These are phyloP conservation scores for Phytophthora vignae DNA, from an alignment of 352 stramenopile genomes.

Conservation along the genomic window DNA sequence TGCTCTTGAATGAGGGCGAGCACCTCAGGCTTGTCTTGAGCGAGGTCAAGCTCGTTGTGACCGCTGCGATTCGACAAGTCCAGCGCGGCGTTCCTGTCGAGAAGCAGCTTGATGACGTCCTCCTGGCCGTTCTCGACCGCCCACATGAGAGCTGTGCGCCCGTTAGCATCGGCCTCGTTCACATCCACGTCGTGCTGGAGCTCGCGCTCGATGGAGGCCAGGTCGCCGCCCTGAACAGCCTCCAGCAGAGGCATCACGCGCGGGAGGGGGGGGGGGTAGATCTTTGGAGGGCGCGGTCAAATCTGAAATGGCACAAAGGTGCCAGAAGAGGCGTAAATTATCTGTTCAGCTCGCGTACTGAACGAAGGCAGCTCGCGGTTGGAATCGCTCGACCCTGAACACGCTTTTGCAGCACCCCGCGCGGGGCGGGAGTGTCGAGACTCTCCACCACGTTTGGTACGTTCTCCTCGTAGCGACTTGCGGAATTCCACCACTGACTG, in stretches of 20 bases:
- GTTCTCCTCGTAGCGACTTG: too few relatives aligned
- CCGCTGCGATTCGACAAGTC: slow-evolving; percentile 15
- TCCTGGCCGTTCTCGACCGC: slow-evolving; percentile 11
- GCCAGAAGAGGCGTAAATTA: background rate
- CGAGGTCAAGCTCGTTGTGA: slow-evolving; percentile 10
- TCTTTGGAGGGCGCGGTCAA: background rate
- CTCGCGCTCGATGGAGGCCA: slow-evolving; percentile 4
- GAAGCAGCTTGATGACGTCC: slow-evolving; percentile 14
- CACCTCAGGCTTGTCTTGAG: background rate
- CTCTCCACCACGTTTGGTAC: too few relatives aligned
- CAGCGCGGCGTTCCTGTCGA: slow-evolving; percentile 16
- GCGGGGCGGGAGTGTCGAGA: too few relatives aligned
- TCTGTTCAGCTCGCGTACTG: too few relatives aligned
- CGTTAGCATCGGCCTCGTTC: slow-evolving; percentile 11
- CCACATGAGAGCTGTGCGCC: slow-evolving; percentile 17
- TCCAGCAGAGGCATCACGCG: slow-evolving; percentile 6
- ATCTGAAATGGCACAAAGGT: background rate
- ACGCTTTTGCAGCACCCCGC: too few relatives aligned
- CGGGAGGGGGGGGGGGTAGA: too few relatives aligned
- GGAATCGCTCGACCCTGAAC: too few relatives aligned
- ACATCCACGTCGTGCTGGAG: slow-evolving; percentile 6
- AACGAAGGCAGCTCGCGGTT: too few relatives aligned
- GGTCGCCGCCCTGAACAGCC: background rate
- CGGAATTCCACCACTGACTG: too few relatives aligned
- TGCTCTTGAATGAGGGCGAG: slow-evolving; percentile 11